These are phyloP conservation scores for Artemisia tridentata DNA, from an alignment of 129 eudicot genomes.

Conservation along the genomic window DNA sequence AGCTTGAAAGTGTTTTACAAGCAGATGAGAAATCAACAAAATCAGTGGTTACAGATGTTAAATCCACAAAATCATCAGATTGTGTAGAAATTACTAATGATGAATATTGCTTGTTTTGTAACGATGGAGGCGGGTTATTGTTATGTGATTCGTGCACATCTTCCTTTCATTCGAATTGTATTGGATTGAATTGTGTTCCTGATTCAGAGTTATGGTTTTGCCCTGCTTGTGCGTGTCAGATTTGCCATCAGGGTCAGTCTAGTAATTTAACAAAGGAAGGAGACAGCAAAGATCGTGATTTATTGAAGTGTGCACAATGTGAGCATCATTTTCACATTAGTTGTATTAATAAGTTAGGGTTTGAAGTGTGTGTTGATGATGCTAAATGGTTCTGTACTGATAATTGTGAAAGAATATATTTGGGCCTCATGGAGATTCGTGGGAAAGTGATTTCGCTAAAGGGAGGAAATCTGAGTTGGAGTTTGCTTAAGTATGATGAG, in stretches of 20 bases:
- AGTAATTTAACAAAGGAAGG: slow-evolving; percentile 13
- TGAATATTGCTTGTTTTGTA: slow-evolving; percentile 62
- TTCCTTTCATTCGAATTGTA: slow-evolving; percentile 61
- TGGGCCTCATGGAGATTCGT: slow-evolving; percentile 35
- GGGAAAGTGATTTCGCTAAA: slow-evolving; percentile 40
- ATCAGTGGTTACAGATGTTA: not conserved
- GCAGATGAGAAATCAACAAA: not conserved
- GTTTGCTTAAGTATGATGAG: slow-evolving; percentile 39
- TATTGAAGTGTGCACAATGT: slow-evolving; percentile 61
- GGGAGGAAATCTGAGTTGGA: slow-evolving; percentile 54
- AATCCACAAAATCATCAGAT: not conserved
- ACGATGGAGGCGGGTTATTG: slow-evolving; percentile 52
- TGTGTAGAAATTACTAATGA: slow-evolving; percentile 22
- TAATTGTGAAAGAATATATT: slow-evolving; percentile 47
- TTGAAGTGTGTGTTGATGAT: not conserved
- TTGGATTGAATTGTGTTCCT: slow-evolving; percentile 45
- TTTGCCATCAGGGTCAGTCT: slow-evolving; percentile 48
- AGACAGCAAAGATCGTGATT: slow-evolving; percentile 10
- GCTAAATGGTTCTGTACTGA: slow-evolving; percentile 54
- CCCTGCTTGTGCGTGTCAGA: slow-evolving; percentile 68
- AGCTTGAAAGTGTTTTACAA: not conserved
- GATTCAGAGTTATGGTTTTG: slow-evolving; percentile 57
- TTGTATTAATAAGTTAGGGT: slow-evolving; percentile 45
- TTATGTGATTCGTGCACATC: slow-evolving; percentile 80
- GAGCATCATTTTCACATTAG: slow-evolving; percentile 49